Evolutionary conservation across 805 yeast species (phyloP), one percentile per base, ranked within the genome.

Genomic region (Candida michaelii): DNA sequence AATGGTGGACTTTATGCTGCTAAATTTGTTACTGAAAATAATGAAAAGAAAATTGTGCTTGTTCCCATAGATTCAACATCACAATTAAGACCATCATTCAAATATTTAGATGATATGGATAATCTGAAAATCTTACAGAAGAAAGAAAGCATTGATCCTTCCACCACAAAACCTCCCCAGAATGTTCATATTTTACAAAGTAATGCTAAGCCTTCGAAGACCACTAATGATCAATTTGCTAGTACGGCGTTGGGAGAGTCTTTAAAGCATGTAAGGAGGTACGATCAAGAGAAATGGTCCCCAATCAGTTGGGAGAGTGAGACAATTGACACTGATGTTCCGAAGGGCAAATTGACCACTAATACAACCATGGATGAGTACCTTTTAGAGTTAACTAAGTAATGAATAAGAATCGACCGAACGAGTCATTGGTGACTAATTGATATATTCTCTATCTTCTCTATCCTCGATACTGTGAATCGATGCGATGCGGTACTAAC

Each of bases 31-130:
- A 15, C 27, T 2, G 25, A 44, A 8, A 50, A 41, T 5, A 58
- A 47, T 6, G 50, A 45, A 8, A 48, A 45, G 21, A 80, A 74
- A 52, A 54, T 89, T 6, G 79, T 85, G 38, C 60, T 91, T 46
- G 62, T 78, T 1, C 86, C 91, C 1, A 70, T 90, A 1, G 76
- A 79, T 27, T 73, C 80, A 15, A 78, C 85, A 0, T 78, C 84
- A 0, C 97, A 91, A 60, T 60, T 93, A 46, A 75, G 96, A 51
- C 93, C 97, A 2, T 76, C 77, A 52, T 88, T 93, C 65, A 77
- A 75, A 49, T 87, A 90, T 57, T 79, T 89, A 32, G 96, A 89
- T 58, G 80, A 74, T 48, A 56, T 63, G 46, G 78, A 73, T 44
- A 67, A 67, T 43, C 73, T 65, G 42, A 74, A 69, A 66, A 71